phyloP scores from a whole-genome alignment of 2,329 filamentous ascomycete species.

The Blastomyces emzantsi region DNA sequence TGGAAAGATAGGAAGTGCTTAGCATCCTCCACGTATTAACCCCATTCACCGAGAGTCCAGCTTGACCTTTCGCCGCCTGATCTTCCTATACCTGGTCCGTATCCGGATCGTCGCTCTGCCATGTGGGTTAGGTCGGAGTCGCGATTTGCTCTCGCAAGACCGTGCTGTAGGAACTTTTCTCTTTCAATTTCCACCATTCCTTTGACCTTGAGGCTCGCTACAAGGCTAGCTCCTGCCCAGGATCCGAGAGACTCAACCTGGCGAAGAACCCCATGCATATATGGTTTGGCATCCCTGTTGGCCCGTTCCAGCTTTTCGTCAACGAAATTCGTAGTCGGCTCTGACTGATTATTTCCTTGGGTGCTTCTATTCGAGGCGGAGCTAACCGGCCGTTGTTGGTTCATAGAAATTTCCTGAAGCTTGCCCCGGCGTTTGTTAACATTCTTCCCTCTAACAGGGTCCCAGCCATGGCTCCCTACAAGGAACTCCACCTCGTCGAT shows the following conservation, averaged over 20 bases:
- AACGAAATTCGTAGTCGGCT: slow-evolving; percentile 41
- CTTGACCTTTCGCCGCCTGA: slow-evolving; percentile 39
- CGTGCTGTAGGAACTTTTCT: slow-evolving; percentile 50
- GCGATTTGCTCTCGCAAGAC: slow-evolving; percentile 38
- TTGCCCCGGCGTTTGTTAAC: slow-evolving; percentile 41
- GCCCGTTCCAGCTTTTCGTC: slow-evolving; percentile 33
- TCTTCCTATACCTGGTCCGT: slow-evolving; percentile 21
- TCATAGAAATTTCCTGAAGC: slow-evolving; percentile 31
- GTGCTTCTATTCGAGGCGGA: slow-evolving; percentile 14
- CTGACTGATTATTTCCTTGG: slow-evolving; percentile 17
- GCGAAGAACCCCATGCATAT: slow-evolving; percentile 31
- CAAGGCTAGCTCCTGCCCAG: slow-evolving; percentile 56
- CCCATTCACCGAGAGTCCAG: slow-evolving; percentile 42
- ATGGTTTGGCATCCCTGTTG: slow-evolving; percentile 28
- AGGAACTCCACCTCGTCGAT: slow-evolving; percentile 64
- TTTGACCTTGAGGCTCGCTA: slow-evolving; percentile 50
- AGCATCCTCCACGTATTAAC: slow-evolving; percentile 7
- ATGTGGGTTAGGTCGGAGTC: slow-evolving; percentile 31
- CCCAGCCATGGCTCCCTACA: slow-evolving; percentile 64
- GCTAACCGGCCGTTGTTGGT: slow-evolving; percentile 19
- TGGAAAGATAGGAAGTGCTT: not conserved
- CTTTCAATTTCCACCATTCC: slow-evolving; percentile 56
- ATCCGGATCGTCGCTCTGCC: slow-evolving; percentile 33
- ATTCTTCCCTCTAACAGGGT: slow-evolving; percentile 61
- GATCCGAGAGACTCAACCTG: slow-evolving; percentile 53